Percentiles rank a stretch among this genome's conserved stretches.
phyloP scores from a whole-genome alignment of 2,329 filamentous ascomycete genomes.

The Xylariales sp. region DNA sequence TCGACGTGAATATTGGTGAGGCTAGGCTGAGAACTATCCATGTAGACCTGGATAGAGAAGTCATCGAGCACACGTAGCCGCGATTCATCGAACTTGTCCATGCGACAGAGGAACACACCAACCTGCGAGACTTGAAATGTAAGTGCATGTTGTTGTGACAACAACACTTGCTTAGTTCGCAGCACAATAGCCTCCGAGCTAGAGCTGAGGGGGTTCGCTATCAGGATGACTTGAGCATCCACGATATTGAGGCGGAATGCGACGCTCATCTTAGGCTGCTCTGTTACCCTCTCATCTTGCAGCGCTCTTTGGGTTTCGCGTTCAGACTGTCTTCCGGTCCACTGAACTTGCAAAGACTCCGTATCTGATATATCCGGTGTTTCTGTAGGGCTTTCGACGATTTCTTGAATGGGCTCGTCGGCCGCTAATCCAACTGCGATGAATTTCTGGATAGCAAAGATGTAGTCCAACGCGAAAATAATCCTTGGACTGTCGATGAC shows the following conservation, averaged over 20 bases:
- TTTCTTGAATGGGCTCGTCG: slow-evolving; percentile 66
- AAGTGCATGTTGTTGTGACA: slow-evolving; percentile 93
- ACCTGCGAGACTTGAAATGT: slow-evolving; percentile 94
- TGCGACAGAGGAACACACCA: slow-evolving; percentile 98
- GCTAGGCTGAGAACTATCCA: slow-evolving; percentile 75
- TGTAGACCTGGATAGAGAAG: slow-evolving; percentile 89
- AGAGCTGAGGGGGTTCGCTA: slow-evolving; percentile 89
- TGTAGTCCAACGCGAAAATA: slow-evolving; percentile 94
- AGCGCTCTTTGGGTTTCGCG: slow-evolving; percentile 42
- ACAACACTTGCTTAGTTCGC: slow-evolving; percentile 89
- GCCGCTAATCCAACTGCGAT: slow-evolving; percentile 76
- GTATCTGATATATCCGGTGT: slow-evolving; percentile 69
- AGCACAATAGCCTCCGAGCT: slow-evolving; percentile 97
- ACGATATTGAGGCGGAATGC: slow-evolving; percentile 94
- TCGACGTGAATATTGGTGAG: slow-evolving; percentile 85
- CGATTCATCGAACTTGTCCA: slow-evolving; percentile 96
- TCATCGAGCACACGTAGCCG: slow-evolving; percentile 94
- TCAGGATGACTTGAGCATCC: slow-evolving; percentile 94
- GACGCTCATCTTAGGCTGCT: slow-evolving; percentile 72
- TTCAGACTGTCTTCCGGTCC: slow-evolving; percentile 53
- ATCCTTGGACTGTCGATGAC: slow-evolving; percentile 94
- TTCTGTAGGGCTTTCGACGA: slow-evolving; percentile 66
- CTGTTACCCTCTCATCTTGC: slow-evolving; percentile 37
- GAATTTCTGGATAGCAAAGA: slow-evolving; percentile 90
- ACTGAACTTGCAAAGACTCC: slow-evolving; percentile 65